phyloP scores from a whole-genome alignment of 139 green algal genomes.

The Haematococcus sp. region DNA sequence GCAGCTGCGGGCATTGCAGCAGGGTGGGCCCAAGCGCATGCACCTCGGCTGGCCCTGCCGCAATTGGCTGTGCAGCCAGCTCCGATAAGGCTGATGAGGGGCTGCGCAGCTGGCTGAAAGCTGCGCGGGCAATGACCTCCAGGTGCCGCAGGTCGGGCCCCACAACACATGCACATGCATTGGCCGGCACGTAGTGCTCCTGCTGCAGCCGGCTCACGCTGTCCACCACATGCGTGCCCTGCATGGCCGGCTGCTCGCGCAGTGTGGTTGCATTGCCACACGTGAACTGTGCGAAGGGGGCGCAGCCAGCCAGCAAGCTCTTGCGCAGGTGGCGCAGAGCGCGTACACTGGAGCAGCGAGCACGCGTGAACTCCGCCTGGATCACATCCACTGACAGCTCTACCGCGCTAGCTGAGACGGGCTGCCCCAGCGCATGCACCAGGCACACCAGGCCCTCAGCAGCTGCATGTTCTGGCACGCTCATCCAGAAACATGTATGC shows the following conservation, averaged over 20 bases:
- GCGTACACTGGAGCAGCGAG: too few relatives aligned
- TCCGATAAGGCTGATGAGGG: constrained; percentile 16
- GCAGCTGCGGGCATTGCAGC: not conserved
- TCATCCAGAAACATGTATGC: too few relatives aligned
- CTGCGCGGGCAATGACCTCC: constrained; percentile 32
- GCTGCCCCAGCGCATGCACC: too few relatives aligned
- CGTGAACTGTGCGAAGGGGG: constrained; percentile 34
- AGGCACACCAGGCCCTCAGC: too few relatives aligned
- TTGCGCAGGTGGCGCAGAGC: too few relatives aligned
- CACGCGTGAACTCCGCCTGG: too few relatives aligned
- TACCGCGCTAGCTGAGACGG: too few relatives aligned
- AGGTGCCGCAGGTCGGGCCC: not conserved
- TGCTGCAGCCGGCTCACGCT: constrained; percentile 38
- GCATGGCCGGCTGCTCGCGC: constrained; percentile 21
- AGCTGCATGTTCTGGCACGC: too few relatives aligned
- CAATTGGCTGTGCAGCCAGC: not conserved
- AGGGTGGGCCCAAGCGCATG: not conserved
- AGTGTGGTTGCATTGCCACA: constrained; percentile 44
- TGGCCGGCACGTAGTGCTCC: constrained; percentile 13
- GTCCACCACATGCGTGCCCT: constrained; percentile 21
- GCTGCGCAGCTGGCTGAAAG: constrained; percentile 19
- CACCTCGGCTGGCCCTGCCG: not conserved
- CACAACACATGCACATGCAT: constrained; percentile 7
- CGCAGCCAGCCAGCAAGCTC: not conserved
- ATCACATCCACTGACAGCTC: too few relatives aligned